phyloP scores from a whole-genome alignment of 768 basidiomycete genomes.

The Auricularia sp. region DNA sequence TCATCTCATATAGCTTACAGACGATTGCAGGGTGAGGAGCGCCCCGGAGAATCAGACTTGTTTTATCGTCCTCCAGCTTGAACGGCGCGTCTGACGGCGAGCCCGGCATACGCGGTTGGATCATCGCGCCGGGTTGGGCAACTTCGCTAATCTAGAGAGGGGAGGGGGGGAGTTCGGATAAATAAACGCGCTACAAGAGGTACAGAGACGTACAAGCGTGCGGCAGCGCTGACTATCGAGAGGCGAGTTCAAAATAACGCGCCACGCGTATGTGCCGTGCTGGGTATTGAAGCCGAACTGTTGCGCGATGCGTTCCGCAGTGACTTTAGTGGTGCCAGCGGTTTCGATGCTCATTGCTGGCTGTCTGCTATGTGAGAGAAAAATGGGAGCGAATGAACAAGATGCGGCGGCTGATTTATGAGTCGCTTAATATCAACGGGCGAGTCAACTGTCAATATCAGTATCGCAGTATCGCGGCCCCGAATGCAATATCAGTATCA shows the following conservation, averaged over 20 bases:
- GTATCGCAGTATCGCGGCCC: too few relatives aligned
- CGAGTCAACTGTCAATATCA: too few relatives aligned
- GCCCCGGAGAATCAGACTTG: neutral
- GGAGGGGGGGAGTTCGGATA: neutral
- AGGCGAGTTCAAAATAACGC: neutral
- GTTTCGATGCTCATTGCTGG: too few relatives aligned
- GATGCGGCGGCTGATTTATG: too few relatives aligned
- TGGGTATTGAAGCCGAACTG: neutral
- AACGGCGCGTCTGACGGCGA: neutral
- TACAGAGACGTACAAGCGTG: neutral
- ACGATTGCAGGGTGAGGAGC: neutral
- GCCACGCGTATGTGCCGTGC: slow-evolving; percentile 1
- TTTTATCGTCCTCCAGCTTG: too few relatives aligned
- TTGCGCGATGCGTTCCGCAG: neutral
- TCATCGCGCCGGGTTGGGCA: neutral
- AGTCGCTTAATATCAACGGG: too few relatives aligned
- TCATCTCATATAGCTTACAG: neutral
- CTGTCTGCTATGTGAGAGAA: too few relatives aligned
- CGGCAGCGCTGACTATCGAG: neutral
- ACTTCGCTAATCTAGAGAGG: neutral
- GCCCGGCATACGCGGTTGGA: neutral
- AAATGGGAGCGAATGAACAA: too few relatives aligned
- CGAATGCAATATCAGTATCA: too few relatives aligned
- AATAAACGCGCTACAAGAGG: too few relatives aligned
- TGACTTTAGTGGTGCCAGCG: neutral